Evolutionary conservation across 441 rosid species (phyloP), one percentile per base, ranked within the genome.

Genomic region (Raphanus hybrid): DNA sequence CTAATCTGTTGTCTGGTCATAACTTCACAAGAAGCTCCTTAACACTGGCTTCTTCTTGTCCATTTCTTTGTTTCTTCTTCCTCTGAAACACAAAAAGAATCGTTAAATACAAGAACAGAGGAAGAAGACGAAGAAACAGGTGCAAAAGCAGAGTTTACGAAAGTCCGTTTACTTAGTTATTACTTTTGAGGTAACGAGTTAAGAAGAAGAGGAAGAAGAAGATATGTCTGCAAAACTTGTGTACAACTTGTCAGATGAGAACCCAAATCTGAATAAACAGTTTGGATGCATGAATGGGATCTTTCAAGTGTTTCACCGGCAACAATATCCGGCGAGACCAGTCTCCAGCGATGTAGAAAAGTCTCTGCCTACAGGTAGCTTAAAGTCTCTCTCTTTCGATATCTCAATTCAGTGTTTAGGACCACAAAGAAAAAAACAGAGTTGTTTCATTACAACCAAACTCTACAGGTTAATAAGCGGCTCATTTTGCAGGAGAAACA

Each of bases 1-100:
- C 76, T 66, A 80, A 75, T 75, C 69, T 82, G 84, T 81, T 85
- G 91, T 89, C 80, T 89, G 87, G 63, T 73, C 85, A 81, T 45
- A 78, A 73, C 80, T 75, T 74, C 81, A 62, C 80, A 75, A 65
- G 69, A 75, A 70, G 79, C 73, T 79, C 79, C 78, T 74, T 35
- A 59, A 12, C 66, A 59, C 61, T 75, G 76, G 69, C 72, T 79
- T 76, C 80, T 84, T 80, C 79, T 67, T 84, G 64, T 73, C 83
- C 68, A 77, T 73, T 79, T 82, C 72, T 80, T 77, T 77, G 62
- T 79, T 64, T 70, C 81, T 75, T 74, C 73, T 52, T 76, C 52
- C n/a, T 72, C 75, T 75, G 69, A 71, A 76, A 78, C 79, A 37
- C 15, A 70, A 16, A 27, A 12, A 70, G 23, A 29, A 70, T 34